A percentile compares a stretch with the other conserved stretches of the same genome.
Conservation (phyloP, 78 protist species). For the Dictyostelium discoideum region dicty_2.7 NC_007090.3:190001-190500, state of each 20-base stretch:
- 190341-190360: background rate
- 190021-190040: background rate
- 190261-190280: no score
- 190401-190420: background rate
- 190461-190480: constrained; percentile 45
- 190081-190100: no score
- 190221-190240: no score
- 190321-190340: no score
- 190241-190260: no score
- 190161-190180: no score
- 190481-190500: constrained; percentile 85
- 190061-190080: background rate
- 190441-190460: constrained; percentile 4
- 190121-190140: no score
- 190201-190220: no score
- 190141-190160: no score
- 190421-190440: background rate
- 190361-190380: background rate
- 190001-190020: constrained; percentile 37
- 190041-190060: background rate
- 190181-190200: no score
- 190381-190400: background rate
- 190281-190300: no score
- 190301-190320: no score
- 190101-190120: background rate